phyloP scores from a whole-genome alignment of 306 rosid genomes.

The Neltuma alba region DNA sequence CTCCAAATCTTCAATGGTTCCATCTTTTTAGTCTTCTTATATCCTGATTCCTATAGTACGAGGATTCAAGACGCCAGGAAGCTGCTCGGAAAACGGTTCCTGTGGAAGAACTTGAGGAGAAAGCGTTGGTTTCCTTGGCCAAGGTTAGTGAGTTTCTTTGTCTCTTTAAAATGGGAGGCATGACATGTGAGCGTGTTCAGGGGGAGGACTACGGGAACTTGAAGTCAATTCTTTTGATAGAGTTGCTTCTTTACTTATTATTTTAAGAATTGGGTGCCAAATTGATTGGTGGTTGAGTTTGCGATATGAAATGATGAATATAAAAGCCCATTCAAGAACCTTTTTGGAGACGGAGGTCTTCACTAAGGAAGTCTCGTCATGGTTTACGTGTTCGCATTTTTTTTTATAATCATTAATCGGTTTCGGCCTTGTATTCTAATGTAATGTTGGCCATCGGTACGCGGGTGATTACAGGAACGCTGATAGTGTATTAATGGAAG shows the following conservation, averaged over 20 bases:
- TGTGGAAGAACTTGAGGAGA: slow-evolving; percentile 84
- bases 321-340: neutral
- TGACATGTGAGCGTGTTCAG: slow-evolving; percentile 2
- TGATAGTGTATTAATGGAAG: neutral
- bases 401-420: neutral
- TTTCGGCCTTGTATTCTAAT: neutral
- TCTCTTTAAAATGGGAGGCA: slow-evolving; percentile 10
- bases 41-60: slow-evolving; percentile 59
- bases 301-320: neutral
- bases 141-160: slow-evolving; percentile 55
- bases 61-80: slow-evolving; percentile 70
- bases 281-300: neutral
- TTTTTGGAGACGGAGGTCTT: neutral
- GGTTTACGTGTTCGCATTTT: neutral
- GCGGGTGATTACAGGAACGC: neutral
- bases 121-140: slow-evolving; percentile 82
- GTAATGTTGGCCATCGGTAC: neutral
- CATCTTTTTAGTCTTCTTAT: slow-evolving; percentile 29
- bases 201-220: neutral
- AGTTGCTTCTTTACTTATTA: neutral
- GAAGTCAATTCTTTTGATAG: slow-evolving; percentile 1
- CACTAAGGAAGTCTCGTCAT: neutral
- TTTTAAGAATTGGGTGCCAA: neutral
- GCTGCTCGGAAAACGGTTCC: slow-evolving; percentile 86
- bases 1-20: neutral